These are phyloP conservation scores for Mycena metata DNA, from an alignment of 768 basidiomycete genomes.

Conservation along the genomic window DNA sequence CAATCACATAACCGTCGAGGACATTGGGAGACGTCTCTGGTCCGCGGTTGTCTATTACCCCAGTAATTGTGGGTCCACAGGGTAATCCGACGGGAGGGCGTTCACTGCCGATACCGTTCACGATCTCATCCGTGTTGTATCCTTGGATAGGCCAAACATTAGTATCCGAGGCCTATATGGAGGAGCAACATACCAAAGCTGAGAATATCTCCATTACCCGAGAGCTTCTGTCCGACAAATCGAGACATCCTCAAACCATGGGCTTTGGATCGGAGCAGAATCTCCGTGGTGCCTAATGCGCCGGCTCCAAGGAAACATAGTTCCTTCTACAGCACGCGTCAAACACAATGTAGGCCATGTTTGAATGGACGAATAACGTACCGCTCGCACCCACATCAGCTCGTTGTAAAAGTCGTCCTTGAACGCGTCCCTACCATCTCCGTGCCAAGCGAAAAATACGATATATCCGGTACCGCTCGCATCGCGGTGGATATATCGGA, in stretches of 20 bases:
- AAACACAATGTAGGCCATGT: neutral
- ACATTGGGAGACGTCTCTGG: conserved; percentile 34
- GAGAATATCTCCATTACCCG: conserved; percentile 39
- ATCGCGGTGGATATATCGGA: conserved; percentile 34
- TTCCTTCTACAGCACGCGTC: conserved; percentile 30
- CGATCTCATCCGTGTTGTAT: conserved; percentile 38
- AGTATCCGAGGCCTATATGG: neutral
- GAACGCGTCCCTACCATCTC: conserved; percentile 32
- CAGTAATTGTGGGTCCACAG: conserved; percentile 38
- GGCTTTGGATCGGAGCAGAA: conserved; percentile 35
- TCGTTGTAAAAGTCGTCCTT: conserved; percentile 33
- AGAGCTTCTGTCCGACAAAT: conserved; percentile 34
- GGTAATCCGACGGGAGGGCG: conserved; percentile 28
- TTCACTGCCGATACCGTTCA: conserved; percentile 35
- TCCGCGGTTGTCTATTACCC: conserved; percentile 38
- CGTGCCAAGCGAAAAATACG: conserved; percentile 39
- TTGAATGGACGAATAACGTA: neutral
- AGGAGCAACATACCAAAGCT: conserved; percentile 31
- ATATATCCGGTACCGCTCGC: conserved; percentile 31
- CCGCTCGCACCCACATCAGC: conserved; percentile 40
- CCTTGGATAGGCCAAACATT: conserved; percentile 12
- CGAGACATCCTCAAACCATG: conserved; percentile 32
- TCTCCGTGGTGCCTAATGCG: conserved; percentile 39
- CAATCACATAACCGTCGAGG: conserved; percentile 39
- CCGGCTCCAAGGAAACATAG: conserved; percentile 40